phyloP scores from a whole-genome alignment of 176 grass and related monocot species.

The Carex myosuroides region DNA sequence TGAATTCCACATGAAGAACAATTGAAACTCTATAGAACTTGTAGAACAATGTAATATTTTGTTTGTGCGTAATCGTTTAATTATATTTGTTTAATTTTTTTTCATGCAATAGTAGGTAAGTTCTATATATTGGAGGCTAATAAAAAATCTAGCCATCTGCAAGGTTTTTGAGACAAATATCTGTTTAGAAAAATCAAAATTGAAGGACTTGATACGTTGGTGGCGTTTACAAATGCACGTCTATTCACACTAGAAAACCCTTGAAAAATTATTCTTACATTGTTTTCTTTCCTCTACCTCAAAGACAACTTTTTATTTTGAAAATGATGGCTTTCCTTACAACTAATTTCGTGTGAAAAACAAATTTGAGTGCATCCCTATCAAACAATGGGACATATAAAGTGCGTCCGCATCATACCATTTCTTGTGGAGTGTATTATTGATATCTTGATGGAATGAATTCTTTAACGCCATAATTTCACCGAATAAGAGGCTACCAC shows the following conservation, averaged over 20 bases:
- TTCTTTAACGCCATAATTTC: neutral
- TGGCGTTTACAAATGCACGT: neutral
- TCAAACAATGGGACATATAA: neutral
- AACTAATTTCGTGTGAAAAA: constrained; percentile 1
- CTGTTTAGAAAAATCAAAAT: neutral
- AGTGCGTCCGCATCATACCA: neutral
- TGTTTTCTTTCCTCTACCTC: neutral
- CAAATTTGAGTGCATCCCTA: constrained; percentile 7
- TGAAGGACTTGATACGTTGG: neutral
- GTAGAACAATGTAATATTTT: too few species aligned
- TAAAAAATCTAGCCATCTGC: neutral
- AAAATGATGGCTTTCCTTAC: neutral
- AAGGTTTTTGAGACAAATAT: neutral
- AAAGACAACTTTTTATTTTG: neutral
- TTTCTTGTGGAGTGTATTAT: constrained; percentile 4
- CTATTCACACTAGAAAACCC: neutral
- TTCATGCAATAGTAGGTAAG: too few species aligned
- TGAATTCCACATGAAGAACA: too few species aligned
- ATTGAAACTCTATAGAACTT: too few species aligned
- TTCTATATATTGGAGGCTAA: neutral
- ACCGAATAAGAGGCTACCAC: neutral
- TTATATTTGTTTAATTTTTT: too few species aligned
- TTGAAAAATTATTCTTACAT: neutral
- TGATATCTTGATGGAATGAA: neutral
- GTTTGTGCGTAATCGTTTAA: neutral